Evolutionary conservation across 2,329 filamentous ascomycete species (phyloP).

Genomic region (Esteya vermicola): DNA sequence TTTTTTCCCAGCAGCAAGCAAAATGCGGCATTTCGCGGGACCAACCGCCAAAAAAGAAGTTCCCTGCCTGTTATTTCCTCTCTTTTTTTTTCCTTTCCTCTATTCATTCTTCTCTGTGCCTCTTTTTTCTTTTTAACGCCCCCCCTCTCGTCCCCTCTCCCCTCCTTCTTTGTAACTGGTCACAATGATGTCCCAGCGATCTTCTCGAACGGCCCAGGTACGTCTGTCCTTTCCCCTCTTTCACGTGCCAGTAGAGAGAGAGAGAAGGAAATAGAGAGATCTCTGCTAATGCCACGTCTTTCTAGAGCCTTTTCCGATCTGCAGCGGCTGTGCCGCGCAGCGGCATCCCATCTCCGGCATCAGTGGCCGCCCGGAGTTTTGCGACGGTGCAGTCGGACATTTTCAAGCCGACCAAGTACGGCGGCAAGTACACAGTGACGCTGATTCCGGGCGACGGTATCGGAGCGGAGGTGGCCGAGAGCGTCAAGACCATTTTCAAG

Average conservation of each 20-base stretch:
- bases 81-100: constrained; percentile 2
- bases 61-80: too few species aligned
- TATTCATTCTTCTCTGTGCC: background rate
- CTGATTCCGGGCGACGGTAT: constrained; percentile 98
- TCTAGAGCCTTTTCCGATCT: constrained; percentile 36
- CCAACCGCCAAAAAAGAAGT: constrained; percentile 2
- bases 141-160: background rate
- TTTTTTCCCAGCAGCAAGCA: background rate
- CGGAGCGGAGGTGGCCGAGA: constrained; percentile 93
- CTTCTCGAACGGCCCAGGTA: constrained; percentile 43
- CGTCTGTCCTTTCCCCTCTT: constrained; percentile 12
- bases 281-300: too few species aligned
- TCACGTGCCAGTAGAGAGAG: background rate
- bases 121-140: background rate
- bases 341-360: background rate
- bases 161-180: constrained; percentile 7
- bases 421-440: constrained; percentile 98
- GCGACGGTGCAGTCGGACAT: constrained; percentile 86
- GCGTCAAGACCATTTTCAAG: constrained; percentile 99
- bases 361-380: constrained; percentile 37
- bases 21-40: constrained; percentile 7
- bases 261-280: too few species aligned
- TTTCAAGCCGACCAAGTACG: constrained; percentile 98
- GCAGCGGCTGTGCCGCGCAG: constrained; percentile 26
- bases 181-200: constrained; percentile 46